Conservation (phyloP, 495 filamentous ascomycete species). For the Haplographium delicatum region DNA sequence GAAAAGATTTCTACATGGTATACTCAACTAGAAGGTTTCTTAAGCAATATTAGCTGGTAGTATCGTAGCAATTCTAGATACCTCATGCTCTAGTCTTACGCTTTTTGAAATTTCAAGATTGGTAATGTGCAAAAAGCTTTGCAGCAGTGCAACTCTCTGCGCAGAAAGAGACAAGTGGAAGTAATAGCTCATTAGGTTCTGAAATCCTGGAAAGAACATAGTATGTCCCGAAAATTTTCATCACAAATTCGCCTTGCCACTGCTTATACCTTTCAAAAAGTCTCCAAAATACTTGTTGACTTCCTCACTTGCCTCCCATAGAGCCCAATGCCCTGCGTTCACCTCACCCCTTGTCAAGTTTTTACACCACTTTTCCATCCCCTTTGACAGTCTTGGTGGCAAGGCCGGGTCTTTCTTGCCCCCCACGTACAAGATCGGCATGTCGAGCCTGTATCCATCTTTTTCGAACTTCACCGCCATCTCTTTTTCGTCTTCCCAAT, state of each 20-base stretch:
- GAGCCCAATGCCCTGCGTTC: conserved; percentile 63
- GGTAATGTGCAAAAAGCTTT: too few relatives aligned
- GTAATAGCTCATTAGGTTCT: too few relatives aligned
- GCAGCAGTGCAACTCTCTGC: too few relatives aligned
- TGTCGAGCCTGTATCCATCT: conserved; percentile 42
- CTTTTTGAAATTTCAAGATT: too few relatives aligned
- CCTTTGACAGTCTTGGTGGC: conserved; percentile 56
- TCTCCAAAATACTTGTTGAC: conserved; percentile 38
- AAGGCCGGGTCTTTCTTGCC: conserved; percentile 65
- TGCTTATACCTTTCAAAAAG: conserved; percentile 9
- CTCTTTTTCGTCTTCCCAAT: conserved; percentile 68
- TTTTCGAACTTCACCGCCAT: conserved; percentile 26
- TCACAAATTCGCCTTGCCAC: background rate
- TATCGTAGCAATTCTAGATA: too few relatives aligned
- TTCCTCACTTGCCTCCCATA: conserved; percentile 59
- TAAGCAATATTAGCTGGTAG: too few relatives aligned
- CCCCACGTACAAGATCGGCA: conserved; percentile 70
- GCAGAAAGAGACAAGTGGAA: too few relatives aligned
- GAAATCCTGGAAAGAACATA: too few relatives aligned
- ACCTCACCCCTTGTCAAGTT: conserved; percentile 51
- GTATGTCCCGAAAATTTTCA: background rate
- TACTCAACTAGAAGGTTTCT: too few relatives aligned
- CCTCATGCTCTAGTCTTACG: too few relatives aligned
- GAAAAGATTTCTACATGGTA: too few relatives aligned
- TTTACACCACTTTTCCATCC: conserved; percentile 62